Evolutionary conservation across 495 filamentous ascomycete genomes (phyloP).

Genomic region (Chaetomium tenue): DNA sequence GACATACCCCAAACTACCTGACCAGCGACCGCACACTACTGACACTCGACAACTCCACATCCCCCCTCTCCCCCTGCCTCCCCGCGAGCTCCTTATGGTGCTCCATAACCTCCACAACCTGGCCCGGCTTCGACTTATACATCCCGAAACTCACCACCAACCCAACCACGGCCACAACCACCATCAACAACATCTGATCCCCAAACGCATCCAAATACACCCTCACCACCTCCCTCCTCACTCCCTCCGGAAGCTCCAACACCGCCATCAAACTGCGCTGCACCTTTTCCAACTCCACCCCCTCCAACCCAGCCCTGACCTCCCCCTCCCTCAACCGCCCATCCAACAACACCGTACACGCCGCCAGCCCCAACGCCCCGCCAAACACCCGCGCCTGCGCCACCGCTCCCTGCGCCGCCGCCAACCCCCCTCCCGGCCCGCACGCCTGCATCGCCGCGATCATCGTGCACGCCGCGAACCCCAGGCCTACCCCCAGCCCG

Average conservation of each 20-base stretch:
- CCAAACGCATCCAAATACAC: conserved; percentile 30
- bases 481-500: conserved; percentile 54
- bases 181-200: conserved; percentile 32
- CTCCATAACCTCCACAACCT: conserved; percentile 27
- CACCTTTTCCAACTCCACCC: conserved; percentile 21
- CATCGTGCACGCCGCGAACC: conserved; percentile 51
- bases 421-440: conserved; percentile 48
- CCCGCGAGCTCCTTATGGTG: conserved; percentile 29
- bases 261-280: conserved; percentile 26
- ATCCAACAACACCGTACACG: conserved; percentile 49
- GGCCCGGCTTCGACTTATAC: conserved; percentile 23
- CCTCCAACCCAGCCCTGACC: conserved; percentile 13
- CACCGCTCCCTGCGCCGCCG: conserved; percentile 55
- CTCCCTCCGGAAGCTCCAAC: conserved; percentile 1
- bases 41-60: conserved; percentile 32
- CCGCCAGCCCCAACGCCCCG: conserved; percentile 53
- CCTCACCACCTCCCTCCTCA: conserved; percentile 10
- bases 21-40: conserved; percentile 32
- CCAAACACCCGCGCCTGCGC: conserved; percentile 59
- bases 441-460: conserved; percentile 50
- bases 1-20: conserved; percentile 4
- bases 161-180: conserved; percentile 30
- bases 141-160: conserved; percentile 33
- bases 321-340: conserved; percentile 20
- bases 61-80: conserved; percentile 14